Evolutionary conservation across 2,329 filamentous ascomycete species (phyloP), one percentile per base, ranked within the genome.

Genomic region (Fusarium gaditjirri): DNA sequence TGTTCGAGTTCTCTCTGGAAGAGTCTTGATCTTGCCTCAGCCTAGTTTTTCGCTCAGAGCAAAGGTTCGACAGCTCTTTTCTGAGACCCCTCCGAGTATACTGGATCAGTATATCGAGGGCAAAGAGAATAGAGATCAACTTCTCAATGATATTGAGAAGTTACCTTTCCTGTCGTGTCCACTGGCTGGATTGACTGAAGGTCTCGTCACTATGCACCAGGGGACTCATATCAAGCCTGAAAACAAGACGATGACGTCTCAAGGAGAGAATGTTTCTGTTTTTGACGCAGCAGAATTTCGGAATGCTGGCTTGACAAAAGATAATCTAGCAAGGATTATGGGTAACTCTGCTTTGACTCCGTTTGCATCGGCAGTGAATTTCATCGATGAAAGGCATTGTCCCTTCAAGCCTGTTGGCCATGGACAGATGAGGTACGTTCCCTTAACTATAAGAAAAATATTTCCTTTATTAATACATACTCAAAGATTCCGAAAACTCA

Each of bases 401-500:
- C 55, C 55, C 10, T 58, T 58, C 16, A 58, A 58, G 9, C 55
- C 55, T 21, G 55, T 58, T 14, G 44, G 31, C 4, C 55, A 58
- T 8, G 55, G 55, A 4, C 43, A 58, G 6, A 35, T 58, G 17
- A 58, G 16, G 27, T 58, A 12, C 12, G 35, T 13, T n/a, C n/a
- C n/a, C n/a, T n/a, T n/a, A n/a, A n/a, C n/a, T n/a, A n/a, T n/a
- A n/a, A n/a, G n/a, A n/a, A n/a, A n/a, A n/a, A n/a, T n/a, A n/a
- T n/a, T n/a, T n/a, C n/a, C n/a, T n/a, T n/a, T n/a, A n/a, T n/a
- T n/a, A n/a, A n/a, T n/a, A n/a, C n/a, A n/a, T n/a, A n/a, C n/a
- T n/a, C n/a, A n/a, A n/a, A n/a, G n/a, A n/a, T 58, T 58, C 16
- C 42, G 42, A 21, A 58, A 58, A 25, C 46, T 58, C 25, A 58